Evolutionary conservation across 257 asterid species (phyloP), one percentile per base, ranked within the genome.

Genomic region (Salvia rosmarinus): DNA sequence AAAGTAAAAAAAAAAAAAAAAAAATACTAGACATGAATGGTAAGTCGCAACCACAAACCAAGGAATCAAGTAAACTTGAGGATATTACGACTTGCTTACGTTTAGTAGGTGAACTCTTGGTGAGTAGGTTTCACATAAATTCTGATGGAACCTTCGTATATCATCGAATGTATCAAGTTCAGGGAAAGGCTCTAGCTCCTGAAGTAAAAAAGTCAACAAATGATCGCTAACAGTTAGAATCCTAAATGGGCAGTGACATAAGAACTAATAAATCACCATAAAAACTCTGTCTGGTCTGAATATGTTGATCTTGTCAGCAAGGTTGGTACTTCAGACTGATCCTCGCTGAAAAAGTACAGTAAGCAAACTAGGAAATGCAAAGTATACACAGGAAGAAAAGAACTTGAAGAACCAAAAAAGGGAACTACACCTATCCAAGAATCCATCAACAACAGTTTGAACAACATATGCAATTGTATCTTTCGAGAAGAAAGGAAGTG

Each of bases 281-380:
- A 94, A 94, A 67, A 94, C 99, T 83, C 99, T 86, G 88, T 91
- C 99, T 49, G 97, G 90, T 73, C 99, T 83, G 82, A 94, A 91
- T 74, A 94, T 84, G 80, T 91, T 90, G 73, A 94, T 86, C 86
- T 85, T 94, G 88, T 94, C 99, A 68, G 82, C 82, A 76, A 94
- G 86, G 52, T 82, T 77, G 79, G 34, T 51, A 79, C 76, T 82
- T 80, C 81, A 11, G 88, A 62, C 49, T 70, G 80, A 65, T 80
- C 83, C 72, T 86, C 96, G 78, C 99, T 94, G 82, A n/a, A 82
- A 75, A 75, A 88, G 75, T 60, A 71, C 55, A 76, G 69, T 56
- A 77, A 81, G 60, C 61, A 65, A 69, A 71, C 56, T 79, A 40
- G 67, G 75, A 60, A 51, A 63, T 25, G 49, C 67, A 20, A 68